Evolutionary conservation across 768 basidiomycete species (phyloP).

Genomic region (Strobilomyces echinocephalus): DNA sequence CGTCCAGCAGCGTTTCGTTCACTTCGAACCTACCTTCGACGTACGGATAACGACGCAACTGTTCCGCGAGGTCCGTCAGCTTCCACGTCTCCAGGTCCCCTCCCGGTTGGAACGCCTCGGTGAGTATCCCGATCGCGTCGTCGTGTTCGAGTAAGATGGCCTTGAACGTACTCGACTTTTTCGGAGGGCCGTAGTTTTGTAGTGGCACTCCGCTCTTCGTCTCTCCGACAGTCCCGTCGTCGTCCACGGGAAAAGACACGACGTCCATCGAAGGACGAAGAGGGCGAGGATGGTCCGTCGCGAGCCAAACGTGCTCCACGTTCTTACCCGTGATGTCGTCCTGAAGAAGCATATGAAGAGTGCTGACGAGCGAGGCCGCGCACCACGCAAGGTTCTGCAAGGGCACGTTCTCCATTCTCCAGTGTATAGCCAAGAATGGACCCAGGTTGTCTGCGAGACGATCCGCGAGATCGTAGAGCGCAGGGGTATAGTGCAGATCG

Average conservation of each 20-base stretch:
- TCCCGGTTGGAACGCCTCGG: constrained; percentile 38
- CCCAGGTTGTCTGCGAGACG: constrained; percentile 31
- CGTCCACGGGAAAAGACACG: constrained; percentile 16
- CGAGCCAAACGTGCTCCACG: constrained; percentile 48
- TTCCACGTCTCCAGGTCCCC: constrained; percentile 39
- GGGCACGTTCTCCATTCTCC: constrained; percentile 52
- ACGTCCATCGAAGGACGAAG: background rate
- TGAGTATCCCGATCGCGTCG: constrained; percentile 41
- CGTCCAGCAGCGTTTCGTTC: constrained; percentile 35
- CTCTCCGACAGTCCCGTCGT: background rate
- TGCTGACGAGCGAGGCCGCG: constrained; percentile 45
- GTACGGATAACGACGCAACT: constrained; percentile 23
- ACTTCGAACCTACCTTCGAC: constrained; percentile 20
- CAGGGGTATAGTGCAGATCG: constrained; percentile 40
- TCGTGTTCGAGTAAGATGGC: constrained; percentile 39
- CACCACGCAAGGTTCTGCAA: constrained; percentile 41
- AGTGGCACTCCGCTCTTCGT: background rate
- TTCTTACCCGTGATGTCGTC: constrained; percentile 23
- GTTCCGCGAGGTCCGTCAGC: constrained; percentile 42
- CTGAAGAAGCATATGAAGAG: constrained; percentile 35
- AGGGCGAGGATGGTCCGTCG: constrained; percentile 46
- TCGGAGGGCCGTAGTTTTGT: background rate
- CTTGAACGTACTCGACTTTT: constrained; percentile 47
- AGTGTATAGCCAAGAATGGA: constrained; percentile 50
- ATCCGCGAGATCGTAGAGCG: constrained; percentile 39